Conservation (phyloP, 169 alveolate species). For the Ichthyophthirius multifiliis region DNA sequence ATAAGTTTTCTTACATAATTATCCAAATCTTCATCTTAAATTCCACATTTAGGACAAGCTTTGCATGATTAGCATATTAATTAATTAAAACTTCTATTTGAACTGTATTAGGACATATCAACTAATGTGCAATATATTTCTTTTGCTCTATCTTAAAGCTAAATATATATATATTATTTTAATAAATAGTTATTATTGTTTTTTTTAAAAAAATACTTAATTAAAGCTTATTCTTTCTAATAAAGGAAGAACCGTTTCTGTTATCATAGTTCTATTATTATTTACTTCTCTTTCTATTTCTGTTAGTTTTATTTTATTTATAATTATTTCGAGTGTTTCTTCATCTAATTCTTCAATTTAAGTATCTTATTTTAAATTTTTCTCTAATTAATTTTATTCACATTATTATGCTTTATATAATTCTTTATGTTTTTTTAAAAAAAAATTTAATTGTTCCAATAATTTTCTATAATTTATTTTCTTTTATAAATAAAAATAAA, state of each 20-base stretch:
- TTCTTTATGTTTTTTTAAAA: neutral
- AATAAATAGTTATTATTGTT: neutral
- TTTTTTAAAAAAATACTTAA: neutral
- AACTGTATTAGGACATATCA: neutral
- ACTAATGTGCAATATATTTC: neutral
- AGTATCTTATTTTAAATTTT: neutral
- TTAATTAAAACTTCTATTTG: neutral
- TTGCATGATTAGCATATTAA: neutral
- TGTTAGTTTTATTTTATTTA: conserved; percentile 26
- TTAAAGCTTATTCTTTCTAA: neutral
- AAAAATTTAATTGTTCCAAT: neutral
- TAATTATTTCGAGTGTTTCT: neutral
- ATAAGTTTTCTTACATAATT: neutral
- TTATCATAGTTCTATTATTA: conserved; percentile 38
- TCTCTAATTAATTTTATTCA: neutral
- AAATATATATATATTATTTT: too few species aligned
- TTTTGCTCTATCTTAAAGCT: neutral
- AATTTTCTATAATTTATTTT: neutral
- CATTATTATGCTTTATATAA: neutral
- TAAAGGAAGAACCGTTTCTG: conserved; percentile 35
- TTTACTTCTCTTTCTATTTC: conserved; percentile 49
- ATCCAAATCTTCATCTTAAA: conserved; percentile 8
- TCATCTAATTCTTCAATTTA: conserved; percentile 9
- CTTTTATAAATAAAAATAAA: neutral
- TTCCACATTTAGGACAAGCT: neutral